Conservation (phyloP, 192 early-diverging fungal species). For the Paraglomus brasilianum region DNA sequence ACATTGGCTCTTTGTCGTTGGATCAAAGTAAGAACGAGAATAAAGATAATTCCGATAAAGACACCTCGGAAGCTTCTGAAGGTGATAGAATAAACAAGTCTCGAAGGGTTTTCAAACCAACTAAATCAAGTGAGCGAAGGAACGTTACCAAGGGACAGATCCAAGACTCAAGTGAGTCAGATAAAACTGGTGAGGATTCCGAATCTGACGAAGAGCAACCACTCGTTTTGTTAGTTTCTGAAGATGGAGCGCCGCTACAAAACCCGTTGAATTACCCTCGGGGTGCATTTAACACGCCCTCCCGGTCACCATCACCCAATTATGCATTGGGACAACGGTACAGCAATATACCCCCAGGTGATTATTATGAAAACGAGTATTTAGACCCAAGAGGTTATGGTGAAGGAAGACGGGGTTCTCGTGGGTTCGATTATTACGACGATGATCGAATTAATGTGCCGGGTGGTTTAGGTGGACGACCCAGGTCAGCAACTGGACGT, state of each 20-base stretch:
- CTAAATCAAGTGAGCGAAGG: slow-evolving; percentile 15
- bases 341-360: not conserved
- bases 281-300: not conserved
- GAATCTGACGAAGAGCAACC: slow-evolving; percentile 4
- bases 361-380: not conserved
- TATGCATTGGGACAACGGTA: not conserved
- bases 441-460: slow-evolving; percentile 12
- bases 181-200: slow-evolving; percentile 12
- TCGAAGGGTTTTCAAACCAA: slow-evolving; percentile 28
- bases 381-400: slow-evolving; percentile 2
- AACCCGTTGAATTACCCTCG: not conserved
- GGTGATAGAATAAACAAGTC: slow-evolving; percentile 2
- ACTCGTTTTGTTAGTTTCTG: slow-evolving; percentile 1
- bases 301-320: slow-evolving; percentile 28
- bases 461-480: not conserved
- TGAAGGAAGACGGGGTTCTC: slow-evolving; percentile 1
- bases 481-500: slow-evolving; percentile 10
- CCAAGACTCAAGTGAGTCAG: slow-evolving; percentile 21
- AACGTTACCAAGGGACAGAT: not conserved
- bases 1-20: too few species aligned
- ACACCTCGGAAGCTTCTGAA: not conserved
- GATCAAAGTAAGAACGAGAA: not conserved
- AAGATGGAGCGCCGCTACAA: not conserved
- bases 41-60: not conserved
- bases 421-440: slow-evolving; percentile 18